Evolutionary conservation across 129 eudicot species (phyloP), one percentile per base, ranked within the genome.

Genomic region (Flaveria robusta): DNA sequence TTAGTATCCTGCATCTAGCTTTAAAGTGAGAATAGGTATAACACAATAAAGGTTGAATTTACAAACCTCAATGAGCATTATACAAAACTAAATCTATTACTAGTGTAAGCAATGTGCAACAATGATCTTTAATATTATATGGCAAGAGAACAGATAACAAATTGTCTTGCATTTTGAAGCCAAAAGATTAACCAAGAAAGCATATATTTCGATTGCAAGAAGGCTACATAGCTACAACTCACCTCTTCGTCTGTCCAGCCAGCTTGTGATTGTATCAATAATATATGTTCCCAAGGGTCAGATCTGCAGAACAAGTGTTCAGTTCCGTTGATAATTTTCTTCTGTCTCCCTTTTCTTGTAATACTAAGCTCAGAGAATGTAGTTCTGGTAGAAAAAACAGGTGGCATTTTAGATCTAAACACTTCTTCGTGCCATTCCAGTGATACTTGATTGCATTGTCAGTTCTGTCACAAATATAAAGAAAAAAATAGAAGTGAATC

Each of bases 401-500:
- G 81, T 47, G 88, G 86, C 15, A 77, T 52, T 85, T 83, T 37
- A 83, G 75, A 75, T 92, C 91, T 43, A 82, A 69, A 75, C 71
- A 86, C 88, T 79, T 88, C 79, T 85, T 92, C 49, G 94, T 85
- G 81, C 92, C 74, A 78, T 92, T 86, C 98, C 98, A 90, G 82
- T 90, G 98, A 68, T 93, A 90, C 83, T 93, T 93, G 16, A 93
- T 90, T 19, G 96, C 95, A 78, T 93, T 93, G 81, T 90, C 98
- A 23, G 92, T 88, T 87, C 98, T 90, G 87, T 65, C 59, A n/a
- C 68, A 70, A 72, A 74, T 50, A 78, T 9, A 78, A n/a, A n/a
- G 23, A 71, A 54, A 56, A 50, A 66, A 45, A 43, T 69, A 50
- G 13, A n/a, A n/a, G 8, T 26, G 16, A 59, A 52, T 52, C 98